Evolutionary conservation across 2,329 filamentous ascomycete genomes (phyloP).

Genomic region (Moelleriella libera): DNA sequence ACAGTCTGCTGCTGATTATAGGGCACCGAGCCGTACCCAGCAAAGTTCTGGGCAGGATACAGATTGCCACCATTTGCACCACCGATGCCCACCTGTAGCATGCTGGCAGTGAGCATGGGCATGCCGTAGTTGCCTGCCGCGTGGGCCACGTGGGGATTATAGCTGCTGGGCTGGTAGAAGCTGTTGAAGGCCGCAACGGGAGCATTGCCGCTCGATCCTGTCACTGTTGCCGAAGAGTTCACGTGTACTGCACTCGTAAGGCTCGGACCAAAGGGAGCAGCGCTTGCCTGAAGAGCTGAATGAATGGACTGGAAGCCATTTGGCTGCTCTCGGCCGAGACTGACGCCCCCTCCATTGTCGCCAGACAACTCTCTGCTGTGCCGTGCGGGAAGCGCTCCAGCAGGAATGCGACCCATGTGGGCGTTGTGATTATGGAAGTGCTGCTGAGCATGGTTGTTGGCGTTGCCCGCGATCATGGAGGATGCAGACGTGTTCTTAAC

Average conservation of each 20-base stretch:
- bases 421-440: slow-evolving; percentile 67
- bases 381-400: slow-evolving; percentile 48
- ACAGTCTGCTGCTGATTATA: slow-evolving; percentile 24
- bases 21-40: slow-evolving; percentile 37
- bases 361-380: slow-evolving; percentile 60
- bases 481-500: slow-evolving; percentile 52
- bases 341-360: slow-evolving; percentile 21
- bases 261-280: slow-evolving; percentile 62
- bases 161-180: slow-evolving; percentile 18
- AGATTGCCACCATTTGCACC: slow-evolving; percentile 24
- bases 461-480: slow-evolving; percentile 25
- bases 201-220: slow-evolving; percentile 11
- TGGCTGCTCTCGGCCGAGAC: slow-evolving; percentile 26
- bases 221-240: slow-evolving; percentile 9
- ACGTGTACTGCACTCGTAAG: slow-evolving; percentile 14
- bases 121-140: slow-evolving; percentile 12
- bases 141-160: slow-evolving; percentile 12
- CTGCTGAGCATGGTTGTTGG: slow-evolving; percentile 47
- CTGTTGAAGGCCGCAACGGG: slow-evolving; percentile 15
- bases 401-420: slow-evolving; percentile 66
- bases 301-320: slow-evolving; percentile 45
- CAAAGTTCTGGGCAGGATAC: slow-evolving; percentile 45
- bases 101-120: slow-evolving; percentile 48
- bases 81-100: slow-evolving; percentile 48
- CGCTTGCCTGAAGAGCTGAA: slow-evolving; percentile 66